Evolutionary conservation across 257 asterid genomes (phyloP).

Genomic region (Echium plantagineum): DNA sequence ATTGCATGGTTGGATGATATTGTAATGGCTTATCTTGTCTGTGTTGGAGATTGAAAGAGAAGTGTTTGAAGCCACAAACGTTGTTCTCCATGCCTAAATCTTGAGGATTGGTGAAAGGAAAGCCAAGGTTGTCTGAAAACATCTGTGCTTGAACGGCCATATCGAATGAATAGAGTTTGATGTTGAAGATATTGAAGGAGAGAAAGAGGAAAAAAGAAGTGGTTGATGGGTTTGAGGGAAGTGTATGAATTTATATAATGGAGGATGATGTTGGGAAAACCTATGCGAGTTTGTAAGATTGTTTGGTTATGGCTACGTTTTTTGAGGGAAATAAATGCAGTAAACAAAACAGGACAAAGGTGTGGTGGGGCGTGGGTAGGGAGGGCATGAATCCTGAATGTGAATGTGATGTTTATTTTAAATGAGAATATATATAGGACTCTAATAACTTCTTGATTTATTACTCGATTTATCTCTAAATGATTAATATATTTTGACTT

Average conservation of each 20-base stretch:
- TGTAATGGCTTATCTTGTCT: conserved; percentile 12
- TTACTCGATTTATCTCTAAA: too few relatives aligned
- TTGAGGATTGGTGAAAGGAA: conserved; percentile 18
- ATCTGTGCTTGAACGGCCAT: conserved; percentile 65
- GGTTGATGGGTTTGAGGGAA: background rate
- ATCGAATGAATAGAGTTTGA: too few relatives aligned
- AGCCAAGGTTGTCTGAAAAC: conserved; percentile 36
- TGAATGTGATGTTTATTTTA: conserved; percentile 9
- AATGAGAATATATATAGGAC: background rate
- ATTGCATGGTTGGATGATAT: conserved; percentile 13
- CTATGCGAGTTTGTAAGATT: background rate
- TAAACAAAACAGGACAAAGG: conserved; percentile 1
- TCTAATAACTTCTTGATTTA: background rate
- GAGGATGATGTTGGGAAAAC: background rate
- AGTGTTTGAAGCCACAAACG: conserved; percentile 28
- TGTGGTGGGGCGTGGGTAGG: conserved; percentile 3
- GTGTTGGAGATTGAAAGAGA: conserved; percentile 14
- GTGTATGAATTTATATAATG: background rate
- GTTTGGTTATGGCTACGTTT: conserved; percentile 8
- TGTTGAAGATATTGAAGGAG: too few relatives aligned
- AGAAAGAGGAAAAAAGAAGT: background rate
- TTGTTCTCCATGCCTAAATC: conserved; percentile 31
- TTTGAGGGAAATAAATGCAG: background rate
- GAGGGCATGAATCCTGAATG: too few relatives aligned
- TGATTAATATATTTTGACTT: too few relatives aligned